Conservation (phyloP, 768 basidiomycete genomes). For the Russula earlei region DNA sequence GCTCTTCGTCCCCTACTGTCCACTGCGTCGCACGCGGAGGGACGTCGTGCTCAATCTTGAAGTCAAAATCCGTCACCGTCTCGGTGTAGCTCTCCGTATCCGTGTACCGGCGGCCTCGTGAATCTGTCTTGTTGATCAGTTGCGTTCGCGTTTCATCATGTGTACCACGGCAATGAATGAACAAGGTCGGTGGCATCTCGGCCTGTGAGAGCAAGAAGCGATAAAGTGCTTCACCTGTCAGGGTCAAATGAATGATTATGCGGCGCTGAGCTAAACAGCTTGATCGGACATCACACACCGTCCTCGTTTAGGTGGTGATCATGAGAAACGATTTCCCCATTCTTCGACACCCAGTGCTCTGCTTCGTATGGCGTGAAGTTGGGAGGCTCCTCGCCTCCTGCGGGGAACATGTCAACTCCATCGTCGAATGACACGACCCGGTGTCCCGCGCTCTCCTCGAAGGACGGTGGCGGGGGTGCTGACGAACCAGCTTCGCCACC, state of each 20-base stretch:
- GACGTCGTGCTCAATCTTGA: conserved; percentile 45
- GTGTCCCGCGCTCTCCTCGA: conserved; percentile 20
- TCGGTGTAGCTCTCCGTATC: conserved; percentile 47
- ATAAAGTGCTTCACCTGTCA: conserved; percentile 60
- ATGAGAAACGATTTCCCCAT: conserved; percentile 55
- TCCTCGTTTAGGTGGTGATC: conserved; percentile 61
- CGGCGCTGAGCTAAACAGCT: background rate
- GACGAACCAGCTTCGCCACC: conserved; percentile 9
- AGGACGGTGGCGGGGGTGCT: conserved; percentile 9
- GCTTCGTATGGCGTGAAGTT: conserved; percentile 55
- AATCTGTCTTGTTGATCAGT: conserved; percentile 32
- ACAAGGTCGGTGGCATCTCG: conserved; percentile 34
- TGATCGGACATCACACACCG: conserved; percentile 29
- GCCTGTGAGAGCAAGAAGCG: conserved; percentile 61
- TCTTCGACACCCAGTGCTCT: conserved; percentile 40
- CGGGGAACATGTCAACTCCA: conserved; percentile 21
- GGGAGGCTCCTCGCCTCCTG: conserved; percentile 39
- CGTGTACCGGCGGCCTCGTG: conserved; percentile 28
- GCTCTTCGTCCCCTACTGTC: conserved; percentile 52
- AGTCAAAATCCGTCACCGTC: conserved; percentile 59
- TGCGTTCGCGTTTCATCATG: conserved; percentile 47
- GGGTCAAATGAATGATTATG: background rate
- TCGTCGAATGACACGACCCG: conserved; percentile 23
- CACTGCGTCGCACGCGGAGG: conserved; percentile 39
- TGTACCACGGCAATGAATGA: conserved; percentile 42